Conservation (phyloP, 1,139 yeast genomes). For the Pichia cactophila region DNA sequence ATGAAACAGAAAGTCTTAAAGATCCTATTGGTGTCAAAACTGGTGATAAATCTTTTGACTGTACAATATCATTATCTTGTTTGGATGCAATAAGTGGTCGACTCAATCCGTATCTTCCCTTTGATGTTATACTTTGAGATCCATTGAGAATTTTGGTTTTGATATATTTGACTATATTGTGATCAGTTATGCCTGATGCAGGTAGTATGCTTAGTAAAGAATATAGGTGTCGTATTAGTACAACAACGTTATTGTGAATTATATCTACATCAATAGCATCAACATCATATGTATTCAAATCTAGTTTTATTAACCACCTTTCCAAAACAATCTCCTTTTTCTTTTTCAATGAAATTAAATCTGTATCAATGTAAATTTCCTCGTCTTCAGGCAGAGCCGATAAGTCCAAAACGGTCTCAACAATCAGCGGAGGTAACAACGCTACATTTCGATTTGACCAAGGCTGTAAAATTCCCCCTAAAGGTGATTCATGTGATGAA, state of each 20-base stretch:
- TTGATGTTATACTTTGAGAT: constrained; percentile 64
- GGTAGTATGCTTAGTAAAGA: constrained; percentile 68
- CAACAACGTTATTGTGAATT: constrained; percentile 67
- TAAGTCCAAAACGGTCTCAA: constrained; percentile 77
- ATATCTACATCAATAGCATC: constrained; percentile 47
- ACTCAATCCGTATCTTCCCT: constrained; percentile 79
- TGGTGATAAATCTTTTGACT: constrained; percentile 45
- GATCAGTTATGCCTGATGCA: constrained; percentile 45
- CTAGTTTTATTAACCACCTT: constrained; percentile 85
- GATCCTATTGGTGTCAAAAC: constrained; percentile 71
- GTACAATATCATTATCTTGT: constrained; percentile 8
- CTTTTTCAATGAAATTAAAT: constrained; percentile 45
- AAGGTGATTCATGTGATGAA: constrained; percentile 37
- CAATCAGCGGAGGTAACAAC: constrained; percentile 65
- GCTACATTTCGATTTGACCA: constrained; percentile 47
- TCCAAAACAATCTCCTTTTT: constrained; percentile 81
- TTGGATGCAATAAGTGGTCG: constrained; percentile 42
- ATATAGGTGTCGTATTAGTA: constrained; percentile 67
- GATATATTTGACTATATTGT: constrained; percentile 31
- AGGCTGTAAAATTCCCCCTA: constrained; percentile 45
- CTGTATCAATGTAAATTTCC: constrained; percentile 45
- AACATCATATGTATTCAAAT: constrained; percentile 30
- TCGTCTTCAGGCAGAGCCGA: constrained; percentile 51
- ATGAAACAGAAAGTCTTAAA: constrained; percentile 67
- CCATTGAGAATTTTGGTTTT: constrained; percentile 71